Evolutionary conservation across 768 basidiomycete species (phyloP), one percentile per base, ranked within the genome.

Genomic region (Serendipita sp.): DNA sequence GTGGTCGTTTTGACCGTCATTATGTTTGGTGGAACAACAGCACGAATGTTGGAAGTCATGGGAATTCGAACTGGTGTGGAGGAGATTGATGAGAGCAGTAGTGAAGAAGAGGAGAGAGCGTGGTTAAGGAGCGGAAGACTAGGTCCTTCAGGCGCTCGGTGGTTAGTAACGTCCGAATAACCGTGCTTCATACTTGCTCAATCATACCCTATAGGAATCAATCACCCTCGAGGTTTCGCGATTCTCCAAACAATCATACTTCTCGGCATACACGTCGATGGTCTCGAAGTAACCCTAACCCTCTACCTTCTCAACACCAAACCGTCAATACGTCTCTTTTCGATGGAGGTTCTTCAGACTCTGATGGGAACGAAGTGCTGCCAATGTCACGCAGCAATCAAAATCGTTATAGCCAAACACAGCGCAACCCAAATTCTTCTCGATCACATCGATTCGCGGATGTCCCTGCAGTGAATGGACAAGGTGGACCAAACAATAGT

Each of bases 1-100:
- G 92, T 96, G 8, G 95, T 98, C 30, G 92, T 99, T 47, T 78
- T 97, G 63, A 96, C 95, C 1, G 93, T 98, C 38, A 75, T 98
- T 64, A 76, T 96, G 41, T 98, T 99, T 69, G 96, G 96, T 0
- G 95, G 96, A 2, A 97, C 96, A n/a, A 95, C 95, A 0, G 85
- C 90, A 11, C 80, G 92, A 58, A 98, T 99, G 96, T 79, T 99
- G 34, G 95, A 97, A 71, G 85, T 97, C 7, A 80, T 97, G n/a
- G 95, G 96, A 0, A 96, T 99, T 67, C 78, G 91, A 10, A 94
- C 91, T 0, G 94, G 94, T 0, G 89, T 99, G 0, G 93, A 95
- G 69, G 95, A 98, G 69, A 94, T 93, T 32, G 91, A 80, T 1
- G 92, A 79, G 44, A 79, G 78, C 63, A 72, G 72, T 24, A 75